Evolutionary conservation across 2,329 filamentous ascomycete genomes (phyloP).

Genomic region (Capronia americana): DNA sequence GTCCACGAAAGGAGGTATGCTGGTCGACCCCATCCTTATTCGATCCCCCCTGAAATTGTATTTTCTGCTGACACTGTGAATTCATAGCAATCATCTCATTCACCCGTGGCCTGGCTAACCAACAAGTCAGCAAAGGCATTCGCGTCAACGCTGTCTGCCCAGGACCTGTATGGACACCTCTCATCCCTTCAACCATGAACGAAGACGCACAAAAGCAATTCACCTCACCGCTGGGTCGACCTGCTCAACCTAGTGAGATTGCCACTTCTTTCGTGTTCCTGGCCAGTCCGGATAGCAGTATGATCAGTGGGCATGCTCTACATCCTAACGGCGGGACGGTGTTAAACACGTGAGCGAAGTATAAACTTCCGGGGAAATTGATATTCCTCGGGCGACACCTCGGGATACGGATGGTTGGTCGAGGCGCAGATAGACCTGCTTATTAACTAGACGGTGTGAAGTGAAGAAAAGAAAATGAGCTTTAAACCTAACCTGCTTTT

Average conservation of each 20-base stretch:
- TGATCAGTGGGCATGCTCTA: constrained; percentile 75
- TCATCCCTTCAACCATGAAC: constrained; percentile 76
- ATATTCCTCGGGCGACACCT: background rate
- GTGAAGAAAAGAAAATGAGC: background rate
- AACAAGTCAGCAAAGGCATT: constrained; percentile 74
- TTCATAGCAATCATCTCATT: constrained; percentile 73
- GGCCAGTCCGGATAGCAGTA: constrained; percentile 74
- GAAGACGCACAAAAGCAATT: constrained; percentile 75
- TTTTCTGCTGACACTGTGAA: background rate
- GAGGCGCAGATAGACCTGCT: background rate
- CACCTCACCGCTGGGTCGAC: constrained; percentile 74
- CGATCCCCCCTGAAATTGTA: background rate
- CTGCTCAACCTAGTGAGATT: constrained; percentile 80
- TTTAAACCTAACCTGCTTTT: background rate
- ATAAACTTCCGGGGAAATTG: background rate
- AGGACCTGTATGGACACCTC: constrained; percentile 78
- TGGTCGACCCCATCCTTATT: background rate
- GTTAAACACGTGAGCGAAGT: constrained; percentile 48
- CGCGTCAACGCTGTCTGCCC: constrained; percentile 78
- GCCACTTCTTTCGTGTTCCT: constrained; percentile 83
- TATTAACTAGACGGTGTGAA: background rate
- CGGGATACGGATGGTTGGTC: background rate
- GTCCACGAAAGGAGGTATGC: constrained; percentile 58
- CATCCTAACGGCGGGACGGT: constrained; percentile 68
- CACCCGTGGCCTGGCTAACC: constrained; percentile 77